phyloP scores from a whole-genome alignment of 352 stramenopile species.

The Blastocystis sp. region DNA sequence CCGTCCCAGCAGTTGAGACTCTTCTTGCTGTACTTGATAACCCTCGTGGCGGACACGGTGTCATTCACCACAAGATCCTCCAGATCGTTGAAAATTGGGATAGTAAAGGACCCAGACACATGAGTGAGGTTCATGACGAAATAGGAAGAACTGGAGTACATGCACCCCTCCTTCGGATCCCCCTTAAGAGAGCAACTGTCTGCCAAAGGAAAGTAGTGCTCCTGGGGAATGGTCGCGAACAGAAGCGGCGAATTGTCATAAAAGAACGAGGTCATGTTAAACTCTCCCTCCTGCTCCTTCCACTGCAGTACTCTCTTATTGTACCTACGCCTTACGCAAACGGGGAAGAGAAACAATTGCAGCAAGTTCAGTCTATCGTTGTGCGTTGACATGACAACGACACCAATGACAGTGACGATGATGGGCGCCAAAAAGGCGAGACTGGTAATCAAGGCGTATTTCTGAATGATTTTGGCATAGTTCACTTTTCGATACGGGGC shows the following conservation, averaged over 20 bases:
- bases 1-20: constrained; percentile 23
- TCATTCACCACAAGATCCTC: neutral
- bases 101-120: neutral
- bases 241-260: neutral
- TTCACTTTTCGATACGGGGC: constrained; percentile 39
- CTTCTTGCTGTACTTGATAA: neutral
- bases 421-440: constrained; percentile 5
- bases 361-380: neutral
- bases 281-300: neutral
- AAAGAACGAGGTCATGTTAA: neutral
- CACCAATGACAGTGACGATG: neutral
- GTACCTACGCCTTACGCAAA: neutral
- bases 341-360: neutral
- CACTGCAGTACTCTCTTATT: neutral
- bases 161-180: constrained; percentile 10
- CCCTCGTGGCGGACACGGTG: neutral
- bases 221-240: neutral
- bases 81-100: neutral
- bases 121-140: neutral
- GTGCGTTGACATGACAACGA: neutral
- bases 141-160: neutral
- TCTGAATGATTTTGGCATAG: constrained; percentile 2
- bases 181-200: neutral
- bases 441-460: constrained; percentile 5
- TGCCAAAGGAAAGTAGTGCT: constrained; percentile 4